Evolutionary conservation across 345 rosid genomes (phyloP).

Genomic region (Lumnitzera littorea): DNA sequence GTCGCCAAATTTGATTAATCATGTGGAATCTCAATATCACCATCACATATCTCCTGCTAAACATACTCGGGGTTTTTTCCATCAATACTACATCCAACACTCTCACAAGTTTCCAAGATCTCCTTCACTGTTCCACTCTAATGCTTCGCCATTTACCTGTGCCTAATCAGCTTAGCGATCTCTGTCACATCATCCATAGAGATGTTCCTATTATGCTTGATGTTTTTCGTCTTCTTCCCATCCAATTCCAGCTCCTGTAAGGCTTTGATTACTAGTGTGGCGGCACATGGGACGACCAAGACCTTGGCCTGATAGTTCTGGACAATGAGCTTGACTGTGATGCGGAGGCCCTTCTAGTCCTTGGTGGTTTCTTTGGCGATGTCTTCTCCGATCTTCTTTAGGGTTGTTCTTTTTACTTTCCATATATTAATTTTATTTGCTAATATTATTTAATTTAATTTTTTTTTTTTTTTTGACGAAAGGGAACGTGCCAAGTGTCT

Average conservation of each 20-base stretch:
- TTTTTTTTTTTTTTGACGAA: too few species aligned
- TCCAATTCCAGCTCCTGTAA: conserved; percentile 78
- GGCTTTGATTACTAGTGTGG: conserved; percentile 71
- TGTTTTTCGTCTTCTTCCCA: conserved; percentile 68
- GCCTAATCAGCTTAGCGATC: conserved; percentile 62
- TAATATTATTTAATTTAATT: too few species aligned
- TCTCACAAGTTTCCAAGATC: conserved; percentile 67
- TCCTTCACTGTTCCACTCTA: conserved; percentile 59
- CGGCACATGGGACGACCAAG: conserved; percentile 69
- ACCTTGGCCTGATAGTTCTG: conserved; percentile 85
- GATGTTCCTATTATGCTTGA: conserved; percentile 57
- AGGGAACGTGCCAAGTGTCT: too few species aligned
- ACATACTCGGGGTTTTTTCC: conserved; percentile 61
- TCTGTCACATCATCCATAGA: conserved; percentile 65
- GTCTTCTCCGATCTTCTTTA: conserved; percentile 75
- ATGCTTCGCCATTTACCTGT: conserved; percentile 65
- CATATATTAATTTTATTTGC: too few species aligned
- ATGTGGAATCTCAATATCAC: conserved; percentile 50
- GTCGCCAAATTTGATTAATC: conserved; percentile 15
- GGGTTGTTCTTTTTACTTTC: conserved; percentile 13
- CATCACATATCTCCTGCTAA: conserved; percentile 58
- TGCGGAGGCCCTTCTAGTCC: conserved; percentile 68
- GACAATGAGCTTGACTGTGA: conserved; percentile 71
- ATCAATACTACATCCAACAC: conserved; percentile 72
- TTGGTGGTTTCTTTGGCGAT: conserved; percentile 57